phyloP scores from a whole-genome alignment of 305 asterid genomes.

The Solanum aculeatissimum region DNA sequence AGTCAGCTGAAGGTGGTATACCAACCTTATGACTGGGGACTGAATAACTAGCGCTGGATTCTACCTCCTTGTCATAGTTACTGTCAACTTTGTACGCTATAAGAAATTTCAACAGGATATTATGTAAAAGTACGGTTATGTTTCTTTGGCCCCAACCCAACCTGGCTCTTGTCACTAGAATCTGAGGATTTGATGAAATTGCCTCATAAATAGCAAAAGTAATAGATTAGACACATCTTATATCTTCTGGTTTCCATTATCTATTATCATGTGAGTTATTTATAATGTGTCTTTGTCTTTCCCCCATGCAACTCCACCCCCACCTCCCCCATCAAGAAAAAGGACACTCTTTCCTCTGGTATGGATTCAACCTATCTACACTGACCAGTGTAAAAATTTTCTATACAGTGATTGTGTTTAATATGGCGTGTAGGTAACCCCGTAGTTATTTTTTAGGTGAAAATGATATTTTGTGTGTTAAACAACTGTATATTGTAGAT shows the following conservation, averaged over 20 bases:
- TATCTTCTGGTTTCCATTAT: neutral
- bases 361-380: neutral
- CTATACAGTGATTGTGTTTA: neutral
- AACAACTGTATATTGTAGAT: neutral
- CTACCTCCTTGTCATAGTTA: neutral
- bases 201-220: neutral
- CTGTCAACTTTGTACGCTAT: neutral
- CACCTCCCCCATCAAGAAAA: neutral
- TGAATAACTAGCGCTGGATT: slow-evolving; percentile 39
- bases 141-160: neutral
- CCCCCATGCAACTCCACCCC: neutral
- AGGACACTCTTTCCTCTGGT: neutral
- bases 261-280: neutral
- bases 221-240: neutral
- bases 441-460: neutral
- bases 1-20: slow-evolving; percentile 55
- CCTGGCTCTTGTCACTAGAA: neutral
- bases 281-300: neutral
- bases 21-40: slow-evolving; percentile 67
- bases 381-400: neutral
- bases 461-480: neutral
- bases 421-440: neutral
- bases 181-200: neutral
- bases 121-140: neutral
- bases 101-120: neutral